Evolutionary conservation across 345 rosid species (phyloP).

Genomic region (Hypericum perforatum): DNA sequence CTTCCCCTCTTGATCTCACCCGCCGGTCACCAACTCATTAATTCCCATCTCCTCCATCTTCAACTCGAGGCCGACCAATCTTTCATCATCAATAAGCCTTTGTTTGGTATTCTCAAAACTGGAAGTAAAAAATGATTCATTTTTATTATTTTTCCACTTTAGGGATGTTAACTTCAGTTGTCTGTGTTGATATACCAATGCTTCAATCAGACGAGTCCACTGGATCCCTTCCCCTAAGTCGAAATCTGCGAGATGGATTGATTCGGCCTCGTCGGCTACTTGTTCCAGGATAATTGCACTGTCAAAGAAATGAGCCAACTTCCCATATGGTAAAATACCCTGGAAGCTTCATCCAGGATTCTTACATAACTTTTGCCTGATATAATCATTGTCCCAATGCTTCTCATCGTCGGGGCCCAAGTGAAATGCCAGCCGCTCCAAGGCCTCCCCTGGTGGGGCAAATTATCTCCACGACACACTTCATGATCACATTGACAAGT

Average conservation of each 20-base stretch:
- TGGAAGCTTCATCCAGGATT: conserved; percentile 32
- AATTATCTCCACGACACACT: conserved; percentile 25
- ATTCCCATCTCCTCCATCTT: conserved; percentile 25
- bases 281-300: conserved; percentile 36
- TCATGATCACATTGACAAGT: conserved; percentile 28
- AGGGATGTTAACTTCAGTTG: conserved; percentile 27
- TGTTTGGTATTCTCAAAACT: conserved; percentile 21
- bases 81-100: conserved; percentile 22
- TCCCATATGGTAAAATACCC: conserved; percentile 41
- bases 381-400: conserved; percentile 12
- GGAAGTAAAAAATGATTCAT: not conserved
- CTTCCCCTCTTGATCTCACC: conserved; percentile 18
- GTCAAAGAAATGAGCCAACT: conserved; percentile 43
- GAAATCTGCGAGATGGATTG: conserved; percentile 37
- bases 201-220: conserved; percentile 41
- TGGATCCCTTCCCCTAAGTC: conserved; percentile 41
- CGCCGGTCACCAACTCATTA: conserved; percentile 22
- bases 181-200: conserved; percentile 14
- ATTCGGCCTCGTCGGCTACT: conserved; percentile 23
- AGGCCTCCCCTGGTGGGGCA: conserved; percentile 29
- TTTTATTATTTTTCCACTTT: conserved; percentile 13
- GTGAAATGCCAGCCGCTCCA: conserved; percentile 37
- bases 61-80: conserved; percentile 18
- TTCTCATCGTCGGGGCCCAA: conserved; percentile 16
- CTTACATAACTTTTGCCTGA: conserved; percentile 27